These are phyloP conservation scores for Apophysomyces trapeziformis DNA, from an alignment of 371 early-diverging fungal species.

Conservation along the genomic window DNA sequence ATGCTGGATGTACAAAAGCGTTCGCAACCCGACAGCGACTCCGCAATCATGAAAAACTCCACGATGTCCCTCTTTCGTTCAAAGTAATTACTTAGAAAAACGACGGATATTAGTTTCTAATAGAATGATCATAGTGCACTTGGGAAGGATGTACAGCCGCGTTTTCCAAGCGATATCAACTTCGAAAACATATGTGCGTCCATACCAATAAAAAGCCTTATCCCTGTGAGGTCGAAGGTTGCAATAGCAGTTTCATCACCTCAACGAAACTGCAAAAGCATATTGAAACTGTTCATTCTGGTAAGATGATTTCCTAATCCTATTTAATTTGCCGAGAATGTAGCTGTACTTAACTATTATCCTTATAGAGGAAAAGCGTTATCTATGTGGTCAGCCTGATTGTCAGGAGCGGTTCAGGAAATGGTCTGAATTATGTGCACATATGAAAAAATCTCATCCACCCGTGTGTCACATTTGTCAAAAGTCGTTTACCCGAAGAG, in stretches of 20 bases:
- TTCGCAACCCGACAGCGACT: constrained; percentile 51
- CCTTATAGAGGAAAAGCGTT: constrained; percentile 47
- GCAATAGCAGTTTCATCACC: constrained; percentile 55
- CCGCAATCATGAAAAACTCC: constrained; percentile 50
- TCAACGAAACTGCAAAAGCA: constrained; percentile 62
- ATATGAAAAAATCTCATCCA: constrained; percentile 56
- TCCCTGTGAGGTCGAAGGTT: constrained; percentile 48
- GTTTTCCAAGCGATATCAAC: constrained; percentile 59
- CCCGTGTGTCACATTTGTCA: constrained; percentile 55
- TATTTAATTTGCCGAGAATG: background rate
- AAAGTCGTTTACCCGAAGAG: constrained; percentile 43
- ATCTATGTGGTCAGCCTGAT: constrained; percentile 53
- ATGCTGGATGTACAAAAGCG: constrained; percentile 36
- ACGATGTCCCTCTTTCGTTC: constrained; percentile 39
- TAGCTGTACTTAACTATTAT: background rate
- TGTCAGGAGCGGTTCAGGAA: constrained; percentile 56
- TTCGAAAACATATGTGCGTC: constrained; percentile 56
- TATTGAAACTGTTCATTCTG: constrained; percentile 48
- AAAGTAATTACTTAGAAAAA: constrained; percentile 30
- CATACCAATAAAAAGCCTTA: constrained; percentile 54
- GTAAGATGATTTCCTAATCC: constrained; percentile 31
- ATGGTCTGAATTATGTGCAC: constrained; percentile 67
- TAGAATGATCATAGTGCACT: constrained; percentile 43
- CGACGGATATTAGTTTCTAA: background rate
- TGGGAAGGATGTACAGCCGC: constrained; percentile 56